phyloP scores from a whole-genome alignment of 1,284 basidiomycete genomes.

The Lentinula novae-zelandiae region DNA sequence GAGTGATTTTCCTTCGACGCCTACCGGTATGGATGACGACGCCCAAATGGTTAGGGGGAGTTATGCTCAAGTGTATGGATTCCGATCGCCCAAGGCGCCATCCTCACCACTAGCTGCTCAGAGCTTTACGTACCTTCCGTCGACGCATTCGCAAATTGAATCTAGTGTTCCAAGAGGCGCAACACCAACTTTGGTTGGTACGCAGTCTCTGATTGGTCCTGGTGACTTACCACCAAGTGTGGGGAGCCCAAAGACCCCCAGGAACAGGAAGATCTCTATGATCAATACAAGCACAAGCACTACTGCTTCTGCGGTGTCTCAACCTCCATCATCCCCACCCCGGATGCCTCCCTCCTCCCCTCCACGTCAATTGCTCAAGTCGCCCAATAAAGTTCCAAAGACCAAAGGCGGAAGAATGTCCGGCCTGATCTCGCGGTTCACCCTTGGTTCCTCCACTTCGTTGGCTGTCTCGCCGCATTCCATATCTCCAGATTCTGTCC shows the following conservation, averaged over 20 bases:
- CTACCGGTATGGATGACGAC: constrained; percentile 1
- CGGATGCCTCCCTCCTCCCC: not conserved
- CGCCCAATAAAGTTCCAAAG: not conserved
- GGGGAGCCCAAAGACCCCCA: not conserved
- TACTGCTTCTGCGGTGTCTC: not conserved
- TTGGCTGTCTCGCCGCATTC: not conserved
- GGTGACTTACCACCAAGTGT: constrained; percentile 1
- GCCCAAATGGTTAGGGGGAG: constrained; percentile 1
- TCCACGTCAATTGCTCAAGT: not conserved
- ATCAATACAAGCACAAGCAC: not conserved
- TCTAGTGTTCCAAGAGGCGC: constrained; percentile 1
- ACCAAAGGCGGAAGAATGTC: constrained; percentile 2
- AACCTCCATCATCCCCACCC: not conserved
- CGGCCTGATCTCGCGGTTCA: not conserved
- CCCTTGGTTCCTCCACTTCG: constrained; percentile 1
- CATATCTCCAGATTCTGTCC: not conserved
- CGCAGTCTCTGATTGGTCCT: constrained; percentile 6
- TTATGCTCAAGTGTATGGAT: constrained; percentile 8
- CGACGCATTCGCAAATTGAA: not conserved
- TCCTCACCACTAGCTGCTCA: not conserved
- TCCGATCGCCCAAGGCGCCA: not conserved
- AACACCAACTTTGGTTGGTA: not conserved
- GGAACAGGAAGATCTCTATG: not conserved
- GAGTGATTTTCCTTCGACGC: not conserved
- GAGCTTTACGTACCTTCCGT: constrained; percentile 1